Evolutionary conservation across 257 asterid genomes (phyloP), one percentile per base, ranked within the genome.

Genomic region (Solanum etuberosum): DNA sequence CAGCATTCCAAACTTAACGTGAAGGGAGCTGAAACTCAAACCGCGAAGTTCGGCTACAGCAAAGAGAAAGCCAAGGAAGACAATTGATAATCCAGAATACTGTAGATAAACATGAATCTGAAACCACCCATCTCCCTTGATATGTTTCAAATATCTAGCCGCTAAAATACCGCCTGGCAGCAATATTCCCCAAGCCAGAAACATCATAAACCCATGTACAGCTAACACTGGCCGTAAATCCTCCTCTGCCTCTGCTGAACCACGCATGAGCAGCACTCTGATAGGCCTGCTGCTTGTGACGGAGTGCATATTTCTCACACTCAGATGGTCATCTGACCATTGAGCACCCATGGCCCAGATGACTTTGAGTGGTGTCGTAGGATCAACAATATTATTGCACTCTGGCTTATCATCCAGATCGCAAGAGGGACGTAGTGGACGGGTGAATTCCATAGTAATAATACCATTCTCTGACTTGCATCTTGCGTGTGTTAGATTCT

Each of bases 141-240:
- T 88, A 77, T 95, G 99, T 89, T 93, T 97, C 84, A 97, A 89
- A 93, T 97, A 97, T 88, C 99, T 91, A 87, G 99, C 99, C 18
- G 99, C 92, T 73, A 97, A 88, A 87, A 91, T 93, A 63, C 99
- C 99, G 23, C 95, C 98, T 21, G 99, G 99, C 85, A 96, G 93
- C 87, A 97, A 91, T 87, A 97, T 92, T 35, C 99, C 99, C 98
- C 98, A 97, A 4, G 99, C 99, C 72, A 97, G 98, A 89, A 97
- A 97, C 99, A 97, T 96, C 99, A 97, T 96, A 89, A 97, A 96
- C 80, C 99, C 99, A 31, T 97, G 99, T 16, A 97, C 99, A 37
- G 96, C 99, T 89, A 97, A 89, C 40, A 95, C 99, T 5, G 99
- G 99, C n/a, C 97, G 90, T 43, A 97, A 89, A 87, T 95, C 96